A percentile compares a stretch with the other conserved stretches of the same genome.
phyloP scores from a whole-genome alignment of 2,329 filamentous ascomycete genomes.

The Fusarium denticulatum region DNA sequence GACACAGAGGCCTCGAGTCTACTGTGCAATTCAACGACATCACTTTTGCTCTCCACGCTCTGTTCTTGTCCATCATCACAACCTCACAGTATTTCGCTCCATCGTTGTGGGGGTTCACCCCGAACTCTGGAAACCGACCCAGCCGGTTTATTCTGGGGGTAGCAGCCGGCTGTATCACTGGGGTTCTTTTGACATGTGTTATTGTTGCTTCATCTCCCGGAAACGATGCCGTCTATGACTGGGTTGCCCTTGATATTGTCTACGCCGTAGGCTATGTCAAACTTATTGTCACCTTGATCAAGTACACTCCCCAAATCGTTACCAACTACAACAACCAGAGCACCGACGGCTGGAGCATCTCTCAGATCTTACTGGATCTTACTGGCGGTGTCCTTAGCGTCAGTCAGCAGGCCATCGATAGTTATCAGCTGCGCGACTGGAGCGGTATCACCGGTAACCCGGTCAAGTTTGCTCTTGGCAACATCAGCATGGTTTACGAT shows the following conservation, averaged over 20 bases:
- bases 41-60: conserved; percentile 84
- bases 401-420: conserved; percentile 84
- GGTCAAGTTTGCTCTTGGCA: conserved; percentile 86
- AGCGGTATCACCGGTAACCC: conserved; percentile 90
- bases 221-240: conserved; percentile 55
- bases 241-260: conserved; percentile 71
- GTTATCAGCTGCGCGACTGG: conserved; percentile 86
- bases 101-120: conserved; percentile 78
- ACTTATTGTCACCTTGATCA: conserved; percentile 85
- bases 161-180: conserved; percentile 72
- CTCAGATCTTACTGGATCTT: conserved; percentile 85
- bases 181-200: conserved; percentile 62
- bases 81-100: conserved; percentile 81
- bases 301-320: conserved; percentile 89
- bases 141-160: conserved; percentile 74
- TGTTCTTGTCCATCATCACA: conserved; percentile 76
- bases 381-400: conserved; percentile 84
- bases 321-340: conserved; percentile 87
- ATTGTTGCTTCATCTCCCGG: conserved; percentile 54
- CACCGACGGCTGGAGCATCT: conserved; percentile 88
- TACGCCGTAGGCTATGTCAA: conserved; percentile 88
- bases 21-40: conserved; percentile 93
- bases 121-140: conserved; percentile 63
- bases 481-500: conserved; percentile 88
- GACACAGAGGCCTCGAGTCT: conserved; percentile 79